These are phyloP conservation scores for Dioscorea alata DNA, from an alignment of 106 monocot species.

Conservation along the genomic window DNA sequence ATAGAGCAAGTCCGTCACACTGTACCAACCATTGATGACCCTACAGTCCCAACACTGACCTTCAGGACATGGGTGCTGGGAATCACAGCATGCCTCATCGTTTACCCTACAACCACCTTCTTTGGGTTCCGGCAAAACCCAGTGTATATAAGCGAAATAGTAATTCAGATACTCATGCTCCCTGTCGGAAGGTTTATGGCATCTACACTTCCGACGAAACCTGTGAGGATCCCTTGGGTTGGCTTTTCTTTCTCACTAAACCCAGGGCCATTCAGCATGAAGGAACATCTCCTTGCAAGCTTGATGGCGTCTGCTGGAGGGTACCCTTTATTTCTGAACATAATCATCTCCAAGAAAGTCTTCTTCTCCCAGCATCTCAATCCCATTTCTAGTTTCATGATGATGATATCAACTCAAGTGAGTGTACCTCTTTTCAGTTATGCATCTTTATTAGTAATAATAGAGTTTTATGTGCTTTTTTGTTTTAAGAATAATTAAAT, in stretches of 20 bases:
- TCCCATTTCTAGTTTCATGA: too few species aligned
- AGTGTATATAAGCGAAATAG: too few species aligned
- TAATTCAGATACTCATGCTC: neutral
- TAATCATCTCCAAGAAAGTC: too few species aligned
- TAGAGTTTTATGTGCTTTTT: too few species aligned
- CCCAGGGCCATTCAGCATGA: constrained; percentile 24
- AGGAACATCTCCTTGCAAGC: constrained; percentile 25
- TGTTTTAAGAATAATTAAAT: too few species aligned
- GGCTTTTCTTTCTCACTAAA: constrained; percentile 18
- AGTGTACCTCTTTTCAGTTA: too few species aligned
- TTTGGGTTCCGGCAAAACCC: too few species aligned
- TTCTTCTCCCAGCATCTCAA: too few species aligned
- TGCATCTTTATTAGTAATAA: too few species aligned
- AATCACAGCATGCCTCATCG: neutral
- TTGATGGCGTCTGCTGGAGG: constrained; percentile 7
- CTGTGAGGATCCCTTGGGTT: constrained; percentile 1
- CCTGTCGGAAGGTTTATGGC: constrained; percentile 26
- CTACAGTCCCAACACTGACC: neutral
- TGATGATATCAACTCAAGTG: too few species aligned
- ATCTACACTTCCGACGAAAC: constrained; percentile 6
- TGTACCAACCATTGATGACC: constrained; percentile 1
- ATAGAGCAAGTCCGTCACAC: constrained; percentile 4
- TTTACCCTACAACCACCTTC: too few species aligned
- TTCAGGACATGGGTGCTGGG: constrained; percentile 8
- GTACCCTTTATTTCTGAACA: too few species aligned